Evolutionary conservation across 768 basidiomycete genomes (phyloP).

Genomic region (Goffeauzyma gilvescens): DNA sequence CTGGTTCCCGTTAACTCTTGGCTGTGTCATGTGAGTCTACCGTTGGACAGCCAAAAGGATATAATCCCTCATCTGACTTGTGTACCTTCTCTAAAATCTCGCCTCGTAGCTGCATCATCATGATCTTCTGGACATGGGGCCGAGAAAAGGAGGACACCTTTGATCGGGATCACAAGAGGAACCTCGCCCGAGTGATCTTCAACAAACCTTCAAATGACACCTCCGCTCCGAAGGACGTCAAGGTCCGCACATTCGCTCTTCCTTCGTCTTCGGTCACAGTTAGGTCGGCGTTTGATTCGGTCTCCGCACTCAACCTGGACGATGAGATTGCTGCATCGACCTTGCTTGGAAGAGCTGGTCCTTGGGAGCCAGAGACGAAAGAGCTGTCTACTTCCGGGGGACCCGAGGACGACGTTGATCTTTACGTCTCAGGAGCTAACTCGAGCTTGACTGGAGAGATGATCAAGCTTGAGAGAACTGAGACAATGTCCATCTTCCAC

Average conservation of each 20-base stretch:
- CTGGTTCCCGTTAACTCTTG: constrained; percentile 49
- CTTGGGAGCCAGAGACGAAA: too few relatives aligned
- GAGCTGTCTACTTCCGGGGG: too few relatives aligned
- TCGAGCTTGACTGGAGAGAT: constrained; percentile 12
- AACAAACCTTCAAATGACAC: constrained; percentile 16
- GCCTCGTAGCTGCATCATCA: constrained; percentile 36
- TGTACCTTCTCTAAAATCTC: too few relatives aligned
- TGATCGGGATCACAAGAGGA: constrained; percentile 41
- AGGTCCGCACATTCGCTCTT: too few relatives aligned
- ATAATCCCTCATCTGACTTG: neutral
- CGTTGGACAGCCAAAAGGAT: neutral
- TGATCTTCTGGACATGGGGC: constrained; percentile 52
- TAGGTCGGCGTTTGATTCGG: too few relatives aligned
- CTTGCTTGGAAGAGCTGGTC: too few relatives aligned
- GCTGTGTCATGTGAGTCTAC: constrained; percentile 37
- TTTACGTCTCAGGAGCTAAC: too few relatives aligned
- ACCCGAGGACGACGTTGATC: too few relatives aligned
- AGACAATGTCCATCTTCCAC: constrained; percentile 44
- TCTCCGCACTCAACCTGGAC: too few relatives aligned
- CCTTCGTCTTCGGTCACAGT: too few relatives aligned
- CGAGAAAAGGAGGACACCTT: constrained; percentile 43
- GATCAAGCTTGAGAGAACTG: constrained; percentile 35
- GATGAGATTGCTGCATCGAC: too few relatives aligned
- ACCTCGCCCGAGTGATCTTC: constrained; percentile 43
- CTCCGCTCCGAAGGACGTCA: too few relatives aligned